These are phyloP conservation scores for Scleroderma citrinum DNA, from an alignment of 768 basidiomycete species.

Conservation along the genomic window DNA sequence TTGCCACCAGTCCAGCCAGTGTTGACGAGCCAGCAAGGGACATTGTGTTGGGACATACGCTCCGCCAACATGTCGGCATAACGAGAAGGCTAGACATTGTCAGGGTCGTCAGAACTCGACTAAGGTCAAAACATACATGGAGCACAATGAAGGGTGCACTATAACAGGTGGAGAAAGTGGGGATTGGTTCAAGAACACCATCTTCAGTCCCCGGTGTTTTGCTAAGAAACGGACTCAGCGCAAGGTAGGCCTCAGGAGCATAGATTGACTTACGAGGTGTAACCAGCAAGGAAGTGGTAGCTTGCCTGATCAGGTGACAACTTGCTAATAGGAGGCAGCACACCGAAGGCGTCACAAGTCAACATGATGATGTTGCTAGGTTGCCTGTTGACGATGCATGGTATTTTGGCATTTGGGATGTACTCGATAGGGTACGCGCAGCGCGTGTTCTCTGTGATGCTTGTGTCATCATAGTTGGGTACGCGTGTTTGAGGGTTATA, in stretches of 20 bases:
- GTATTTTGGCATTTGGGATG: slow-evolving; percentile 93
- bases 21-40: slow-evolving; percentile 98
- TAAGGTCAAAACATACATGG: slow-evolving; percentile 47
- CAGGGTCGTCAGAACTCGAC: slow-evolving; percentile 2
- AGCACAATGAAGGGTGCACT: slow-evolving; percentile 97
- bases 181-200: slow-evolving; percentile 95
- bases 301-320: slow-evolving; percentile 91
- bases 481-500: slow-evolving; percentile 78
- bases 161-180: slow-evolving; percentile 99
- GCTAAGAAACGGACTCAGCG: slow-evolving; percentile 36
- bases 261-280: slow-evolving; percentile 71
- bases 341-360: slow-evolving; percentile 97
- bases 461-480: slow-evolving; percentile 93
- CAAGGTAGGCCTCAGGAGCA: too few species aligned
- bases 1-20: slow-evolving; percentile 96
- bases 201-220: slow-evolving; percentile 99
- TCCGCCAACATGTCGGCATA: slow-evolving; percentile 97
- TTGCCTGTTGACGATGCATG: slow-evolving; percentile 79
- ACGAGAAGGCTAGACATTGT: slow-evolving; percentile 59
- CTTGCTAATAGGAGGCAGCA: slow-evolving; percentile 91
- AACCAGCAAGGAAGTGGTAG: slow-evolving; percentile 97
- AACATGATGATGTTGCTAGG: slow-evolving; percentile 95
- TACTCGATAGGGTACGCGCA: slow-evolving; percentile 98
- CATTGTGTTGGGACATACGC: slow-evolving; percentile 83
- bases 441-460: slow-evolving; percentile 98